Base-by-base conservation (phyloP, 139 green algal genomes). In the Ettlia oleoabundans region DNA sequence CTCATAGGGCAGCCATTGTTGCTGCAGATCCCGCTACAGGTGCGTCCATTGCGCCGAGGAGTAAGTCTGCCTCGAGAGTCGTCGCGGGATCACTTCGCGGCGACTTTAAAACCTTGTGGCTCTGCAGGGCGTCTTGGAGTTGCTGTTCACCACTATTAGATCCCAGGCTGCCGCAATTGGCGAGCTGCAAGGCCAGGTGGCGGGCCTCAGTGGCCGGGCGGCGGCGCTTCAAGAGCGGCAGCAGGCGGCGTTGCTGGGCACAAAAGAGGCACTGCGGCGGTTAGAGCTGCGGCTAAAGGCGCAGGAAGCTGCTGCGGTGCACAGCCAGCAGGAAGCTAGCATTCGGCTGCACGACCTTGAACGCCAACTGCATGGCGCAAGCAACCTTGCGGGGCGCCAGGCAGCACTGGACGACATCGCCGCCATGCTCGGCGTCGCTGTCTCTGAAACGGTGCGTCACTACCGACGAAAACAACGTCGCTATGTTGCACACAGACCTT, bases 371-470 rank as follows among this genome's bases (percentile, higher is more conserved):
- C 47, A 47, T 32, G 71, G 71, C 26, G 71, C 47, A 43, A 65
- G 51, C 71, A 78, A 78, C 47, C 3, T 66, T 43, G 71, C 47
- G 3, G 71, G 72, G 15, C 72, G 72, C 33, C 47, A 66, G 32
- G 72, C 72, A 18, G 72, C 72, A 0, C 51, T 79, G 51, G 72
- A 79, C 26, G 72, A 79, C 51, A 79, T 79, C 15, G 72, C 72
- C 0, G 51, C 33, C 21, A 66, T 79, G 51, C 37, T 79, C 32
- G 72, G 72, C 33, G 72, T 79, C 6, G 22, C 33, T 4, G 72
- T 79, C 22, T 51, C 72, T 24, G 51, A 79, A 35, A 28, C 41
- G 72, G 72, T n/a, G 72, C 41, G 72, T 33, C 26, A 19, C 4
- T 33, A 3, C 32, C 32, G 21, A 67, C 24, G 28, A 37, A 19